phyloP scores from a whole-genome alignment of 495 filamentous ascomycete species.

The Aspergillus hancockii region DNA sequence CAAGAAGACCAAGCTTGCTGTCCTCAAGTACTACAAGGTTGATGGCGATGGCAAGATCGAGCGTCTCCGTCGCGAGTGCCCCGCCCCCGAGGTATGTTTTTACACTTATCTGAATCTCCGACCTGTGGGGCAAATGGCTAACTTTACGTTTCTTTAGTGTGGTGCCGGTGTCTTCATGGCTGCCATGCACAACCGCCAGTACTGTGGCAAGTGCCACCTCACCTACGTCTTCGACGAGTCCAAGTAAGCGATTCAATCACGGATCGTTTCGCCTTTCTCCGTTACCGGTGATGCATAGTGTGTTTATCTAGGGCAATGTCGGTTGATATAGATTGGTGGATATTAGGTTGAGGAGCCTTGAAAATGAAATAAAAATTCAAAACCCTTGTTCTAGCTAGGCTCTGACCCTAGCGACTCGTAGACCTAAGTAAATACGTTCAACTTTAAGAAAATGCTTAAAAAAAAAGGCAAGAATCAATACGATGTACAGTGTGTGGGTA shows the following conservation, averaged over 20 bases:
- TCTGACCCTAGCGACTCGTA: background rate
- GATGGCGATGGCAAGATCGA: constrained; percentile 99
- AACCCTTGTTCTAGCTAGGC: constrained; percentile 3
- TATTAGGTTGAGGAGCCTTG: constrained; percentile 19
- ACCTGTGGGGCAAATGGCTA: background rate
- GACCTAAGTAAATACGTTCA: too few species aligned
- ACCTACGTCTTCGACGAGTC: constrained; percentile 99
- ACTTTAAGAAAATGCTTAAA: background rate
- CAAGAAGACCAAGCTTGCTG: constrained; percentile 99
- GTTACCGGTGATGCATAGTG: constrained; percentile 25
- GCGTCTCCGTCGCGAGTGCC: constrained; percentile 97
- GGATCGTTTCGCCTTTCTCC: constrained; percentile 23
- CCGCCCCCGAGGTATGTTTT: constrained; percentile 76
- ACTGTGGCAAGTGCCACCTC: constrained; percentile 98
- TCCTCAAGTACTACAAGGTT: constrained; percentile 99
- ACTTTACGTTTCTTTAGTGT: constrained; percentile 61
- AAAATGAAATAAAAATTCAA: constrained; percentile 24
- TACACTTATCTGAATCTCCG: background rate
- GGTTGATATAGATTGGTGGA: constrained; percentile 21
- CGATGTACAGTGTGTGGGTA: background rate
- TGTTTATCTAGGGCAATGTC: constrained; percentile 19
- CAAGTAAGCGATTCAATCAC: constrained; percentile 47
- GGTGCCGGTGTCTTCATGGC: constrained; percentile 99
- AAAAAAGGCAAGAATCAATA: constrained; percentile 5
- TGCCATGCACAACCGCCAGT: constrained; percentile 99